Evolutionary conservation across 2,329 filamentous ascomycete species (phyloP).

Genomic region (Colletotrichum sp.): DNA sequence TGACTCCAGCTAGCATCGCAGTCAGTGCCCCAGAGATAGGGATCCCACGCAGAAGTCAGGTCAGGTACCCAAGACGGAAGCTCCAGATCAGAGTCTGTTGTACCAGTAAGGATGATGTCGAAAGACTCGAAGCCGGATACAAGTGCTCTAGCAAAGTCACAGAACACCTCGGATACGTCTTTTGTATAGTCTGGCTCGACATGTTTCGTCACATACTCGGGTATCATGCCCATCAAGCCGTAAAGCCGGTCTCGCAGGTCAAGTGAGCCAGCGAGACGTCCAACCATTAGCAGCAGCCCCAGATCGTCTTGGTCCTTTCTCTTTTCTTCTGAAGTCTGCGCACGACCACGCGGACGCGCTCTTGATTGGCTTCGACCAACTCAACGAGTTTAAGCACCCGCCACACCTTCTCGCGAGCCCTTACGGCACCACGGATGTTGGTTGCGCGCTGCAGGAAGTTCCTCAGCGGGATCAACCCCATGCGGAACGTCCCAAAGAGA

Average conservation of each 20-base stretch:
- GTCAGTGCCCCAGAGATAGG: slow-evolving; percentile 8
- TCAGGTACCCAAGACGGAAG: slow-evolving; percentile 10
- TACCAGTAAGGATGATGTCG: slow-evolving; percentile 2
- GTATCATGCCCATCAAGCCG: slow-evolving; percentile 7
- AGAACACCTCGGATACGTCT: background rate
- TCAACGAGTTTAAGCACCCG: slow-evolving; percentile 5
- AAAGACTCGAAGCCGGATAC: background rate
- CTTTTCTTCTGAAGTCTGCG: background rate
- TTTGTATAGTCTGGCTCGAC: slow-evolving; percentile 3
- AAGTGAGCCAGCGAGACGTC: slow-evolving; percentile 1
- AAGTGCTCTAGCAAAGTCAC: slow-evolving; percentile 3
- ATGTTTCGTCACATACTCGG: slow-evolving; percentile 1
- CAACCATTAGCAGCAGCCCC: background rate
- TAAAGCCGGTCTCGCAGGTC: slow-evolving; percentile 6
- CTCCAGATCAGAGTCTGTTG: background rate
- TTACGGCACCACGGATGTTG: background rate
- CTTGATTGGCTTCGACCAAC: background rate
- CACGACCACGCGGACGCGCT: background rate
- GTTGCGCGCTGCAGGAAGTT: background rate
- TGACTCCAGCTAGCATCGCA: slow-evolving; percentile 11
- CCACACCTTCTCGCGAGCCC: slow-evolving; percentile 9
- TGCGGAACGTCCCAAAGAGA: slow-evolving; percentile 8
- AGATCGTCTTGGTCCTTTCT: slow-evolving; percentile 7
- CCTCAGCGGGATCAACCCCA: background rate
- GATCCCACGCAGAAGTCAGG: slow-evolving; percentile 4